A percentile compares a stretch with the other conserved stretches of the same genome.
phyloP scores from a whole-genome alignment of 2,329 filamentous ascomycete species.

The Catunica adiposa region DNA sequence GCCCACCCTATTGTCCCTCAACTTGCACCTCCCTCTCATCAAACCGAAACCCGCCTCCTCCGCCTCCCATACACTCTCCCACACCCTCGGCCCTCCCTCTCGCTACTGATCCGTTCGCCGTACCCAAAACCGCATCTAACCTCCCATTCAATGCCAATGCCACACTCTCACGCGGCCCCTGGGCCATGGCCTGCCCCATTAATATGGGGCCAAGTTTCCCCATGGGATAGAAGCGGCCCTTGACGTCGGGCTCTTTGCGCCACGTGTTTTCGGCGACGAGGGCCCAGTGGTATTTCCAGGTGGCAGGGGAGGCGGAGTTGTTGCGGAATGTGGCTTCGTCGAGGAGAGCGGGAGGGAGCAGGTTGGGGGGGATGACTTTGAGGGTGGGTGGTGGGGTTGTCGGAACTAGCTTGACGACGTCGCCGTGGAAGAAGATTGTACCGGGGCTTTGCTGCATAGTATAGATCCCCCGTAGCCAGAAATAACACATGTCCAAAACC shows the following conservation, averaged over 20 bases:
- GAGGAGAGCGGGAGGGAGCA: slow-evolving; percentile 26
- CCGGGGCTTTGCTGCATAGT: slow-evolving; percentile 4
- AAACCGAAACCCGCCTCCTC: slow-evolving; percentile 4
- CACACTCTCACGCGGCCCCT: slow-evolving; percentile 19
- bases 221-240: slow-evolving; percentile 43
- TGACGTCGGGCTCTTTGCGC: slow-evolving; percentile 31
- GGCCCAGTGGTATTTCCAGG: slow-evolving; percentile 23
- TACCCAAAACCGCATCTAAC: slow-evolving; percentile 23
- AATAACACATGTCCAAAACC: slow-evolving; percentile 21
- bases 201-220: slow-evolving; percentile 35
- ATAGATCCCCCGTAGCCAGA: slow-evolving; percentile 12
- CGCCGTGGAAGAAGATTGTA: slow-evolving; percentile 24
- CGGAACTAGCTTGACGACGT: slow-evolving; percentile 21
- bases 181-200: slow-evolving; percentile 24
- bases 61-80: slow-evolving; percentile 23
- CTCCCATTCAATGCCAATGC: slow-evolving; percentile 35
- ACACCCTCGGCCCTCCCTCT: slow-evolving; percentile 28
- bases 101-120: slow-evolving; percentile 24
- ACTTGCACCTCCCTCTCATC: slow-evolving; percentile 11
- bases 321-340: slow-evolving; percentile 27
- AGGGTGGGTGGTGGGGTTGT: slow-evolving; percentile 12
- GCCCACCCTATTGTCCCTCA: slow-evolving; percentile 3
- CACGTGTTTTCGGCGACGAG: slow-evolving; percentile 30
- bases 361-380: slow-evolving; percentile 18
- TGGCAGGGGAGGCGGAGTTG: slow-evolving; percentile 19